These are phyloP conservation scores for Pseudocercospora eumusae DNA, from an alignment of 2,329 filamentous ascomycete genomes.

Conservation along the genomic window DNA sequence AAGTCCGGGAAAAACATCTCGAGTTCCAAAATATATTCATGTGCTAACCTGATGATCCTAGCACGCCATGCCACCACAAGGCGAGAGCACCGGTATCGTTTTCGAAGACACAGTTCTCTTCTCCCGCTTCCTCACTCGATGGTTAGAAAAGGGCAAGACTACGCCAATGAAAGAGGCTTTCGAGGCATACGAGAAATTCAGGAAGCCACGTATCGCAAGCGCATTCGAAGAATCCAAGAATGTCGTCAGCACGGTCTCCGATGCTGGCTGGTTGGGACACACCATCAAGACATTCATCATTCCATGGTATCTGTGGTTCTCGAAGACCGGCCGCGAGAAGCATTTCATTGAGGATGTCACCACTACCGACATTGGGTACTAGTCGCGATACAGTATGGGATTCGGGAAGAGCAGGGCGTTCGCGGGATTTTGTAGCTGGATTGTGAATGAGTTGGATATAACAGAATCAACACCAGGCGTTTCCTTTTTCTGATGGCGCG, in stretches of 20 bases:
- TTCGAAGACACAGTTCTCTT: slow-evolving; percentile 57
- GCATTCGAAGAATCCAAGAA: slow-evolving; percentile 52
- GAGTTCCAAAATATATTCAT: background rate
- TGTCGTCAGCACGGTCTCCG: slow-evolving; percentile 49
- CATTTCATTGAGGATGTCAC: slow-evolving; percentile 52
- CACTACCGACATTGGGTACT: slow-evolving; percentile 44
- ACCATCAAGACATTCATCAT: slow-evolving; percentile 49
- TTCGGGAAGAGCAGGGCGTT: slow-evolving; percentile 4
- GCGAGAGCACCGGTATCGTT: slow-evolving; percentile 54
- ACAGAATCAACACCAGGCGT: background rate
- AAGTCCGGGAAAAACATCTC: slow-evolving; percentile 24
- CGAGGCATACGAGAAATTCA: slow-evolving; percentile 50
- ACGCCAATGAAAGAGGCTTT: slow-evolving; percentile 49
- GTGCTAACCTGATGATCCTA: slow-evolving; percentile 18
- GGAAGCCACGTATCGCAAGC: slow-evolving; percentile 48
- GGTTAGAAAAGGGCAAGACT: slow-evolving; percentile 44
- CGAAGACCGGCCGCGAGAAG: slow-evolving; percentile 44
- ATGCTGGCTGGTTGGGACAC: slow-evolving; percentile 49
- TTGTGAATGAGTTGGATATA: background rate
- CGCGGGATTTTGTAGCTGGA: slow-evolving; percentile 3
- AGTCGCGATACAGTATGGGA: slow-evolving; percentile 18
- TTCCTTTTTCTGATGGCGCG: slow-evolving; percentile 4
- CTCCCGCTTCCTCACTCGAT: slow-evolving; percentile 46
- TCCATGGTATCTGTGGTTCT: slow-evolving; percentile 53
- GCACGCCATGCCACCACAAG: slow-evolving; percentile 55